phyloP scores from a whole-genome alignment of 805 yeast genomes.

The Maudiozyma barnettii region DNA sequence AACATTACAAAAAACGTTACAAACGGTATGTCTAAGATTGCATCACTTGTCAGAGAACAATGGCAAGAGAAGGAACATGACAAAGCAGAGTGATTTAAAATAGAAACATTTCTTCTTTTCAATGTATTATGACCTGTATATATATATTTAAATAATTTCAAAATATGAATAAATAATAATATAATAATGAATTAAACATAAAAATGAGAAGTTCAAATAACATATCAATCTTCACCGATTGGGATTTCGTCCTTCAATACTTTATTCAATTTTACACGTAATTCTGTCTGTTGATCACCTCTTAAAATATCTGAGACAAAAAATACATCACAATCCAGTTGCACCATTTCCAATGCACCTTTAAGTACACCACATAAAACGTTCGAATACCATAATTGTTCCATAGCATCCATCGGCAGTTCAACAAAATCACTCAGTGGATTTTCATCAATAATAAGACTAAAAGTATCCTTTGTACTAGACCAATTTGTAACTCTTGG shows the following conservation, averaged over 20 bases:
- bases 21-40: constrained; percentile 12
- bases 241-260: constrained; percentile 91
- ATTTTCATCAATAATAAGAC: constrained; percentile 67
- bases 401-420: constrained; percentile 68
- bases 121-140: too few relatives aligned
- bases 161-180: background rate
- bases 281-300: constrained; percentile 76
- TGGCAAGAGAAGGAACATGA: constrained; percentile 15
- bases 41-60: constrained; percentile 22
- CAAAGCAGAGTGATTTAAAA: constrained; percentile 10
- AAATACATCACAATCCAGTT: constrained; percentile 73
- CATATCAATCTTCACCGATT: constrained; percentile 74
- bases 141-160: background rate
- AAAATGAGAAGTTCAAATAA: background rate
- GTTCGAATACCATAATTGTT: constrained; percentile 88
- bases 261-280: constrained; percentile 59
- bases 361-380: constrained; percentile 80
- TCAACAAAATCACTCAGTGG: constrained; percentile 95
- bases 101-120: background rate
- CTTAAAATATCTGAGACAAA: constrained; percentile 74
- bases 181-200: background rate
- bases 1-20: constrained; percentile 4
- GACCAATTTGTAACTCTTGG: constrained; percentile 76
- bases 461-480: constrained; percentile 62
- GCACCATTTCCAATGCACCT: constrained; percentile 94